phyloP scores from a whole-genome alignment of 2,329 filamentous ascomycete genomes.

The Colletotrichum filicis region DNA sequence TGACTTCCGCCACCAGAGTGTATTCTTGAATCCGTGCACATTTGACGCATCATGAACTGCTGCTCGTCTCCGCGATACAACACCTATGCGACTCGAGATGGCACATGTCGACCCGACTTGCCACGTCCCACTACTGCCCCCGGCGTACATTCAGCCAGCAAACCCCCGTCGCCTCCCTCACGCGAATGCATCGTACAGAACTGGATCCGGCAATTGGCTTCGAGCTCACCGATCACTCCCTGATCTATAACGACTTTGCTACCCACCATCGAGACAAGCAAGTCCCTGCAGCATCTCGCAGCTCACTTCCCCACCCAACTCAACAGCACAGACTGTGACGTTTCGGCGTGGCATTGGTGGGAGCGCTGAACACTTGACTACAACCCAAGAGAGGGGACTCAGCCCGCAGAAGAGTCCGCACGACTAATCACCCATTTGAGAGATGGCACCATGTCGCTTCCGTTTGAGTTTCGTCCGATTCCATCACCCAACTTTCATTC shows the following conservation, averaged over 20 bases:
- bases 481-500: neutral
- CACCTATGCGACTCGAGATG: constrained; percentile 9
- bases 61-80: constrained; percentile 3
- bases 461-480: constrained; percentile 27
- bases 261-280: neutral
- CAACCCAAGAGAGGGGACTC: neutral
- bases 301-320: neutral
- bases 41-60: neutral
- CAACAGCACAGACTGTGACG: constrained; percentile 18
- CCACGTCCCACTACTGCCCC: neutral
- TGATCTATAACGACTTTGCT: neutral
- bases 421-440: neutral
- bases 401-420: neutral
- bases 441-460: neutral
- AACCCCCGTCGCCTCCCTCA: neutral
- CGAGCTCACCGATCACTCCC: neutral
- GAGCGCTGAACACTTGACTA: neutral
- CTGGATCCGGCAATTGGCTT: neutral
- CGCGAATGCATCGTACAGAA: neutral
- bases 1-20: neutral
- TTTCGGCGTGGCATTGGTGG: constrained; percentile 12
- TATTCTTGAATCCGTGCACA: neutral
- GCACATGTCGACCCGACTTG: constrained; percentile 16
- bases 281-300: constrained; percentile 7
- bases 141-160: neutral